A percentile compares a stretch with the other conserved stretches of the same genome.
Conservation (phyloP, 208 protist species). For the Leishmania mexicana region DNA sequence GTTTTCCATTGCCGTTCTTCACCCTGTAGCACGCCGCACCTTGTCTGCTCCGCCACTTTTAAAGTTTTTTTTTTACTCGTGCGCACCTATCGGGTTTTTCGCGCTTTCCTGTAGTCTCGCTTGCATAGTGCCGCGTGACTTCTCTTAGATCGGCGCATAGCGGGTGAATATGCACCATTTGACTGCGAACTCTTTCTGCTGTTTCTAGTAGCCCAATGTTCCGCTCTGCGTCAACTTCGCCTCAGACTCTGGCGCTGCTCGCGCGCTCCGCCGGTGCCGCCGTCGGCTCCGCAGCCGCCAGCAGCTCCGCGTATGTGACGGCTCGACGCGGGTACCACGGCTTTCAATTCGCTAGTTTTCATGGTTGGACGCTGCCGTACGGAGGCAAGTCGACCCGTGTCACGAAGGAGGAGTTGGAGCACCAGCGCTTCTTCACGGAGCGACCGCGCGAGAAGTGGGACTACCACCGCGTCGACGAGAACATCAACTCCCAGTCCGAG, state of each 20-base stretch:
- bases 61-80: neutral
- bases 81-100: neutral
- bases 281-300: neutral
- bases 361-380: slow-evolving; percentile 84
- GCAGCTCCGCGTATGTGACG: neutral
- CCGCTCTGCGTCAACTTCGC: neutral
- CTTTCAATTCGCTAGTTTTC: slow-evolving; percentile 78
- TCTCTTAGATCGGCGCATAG: neutral
- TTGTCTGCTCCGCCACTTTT: neutral
- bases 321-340: slow-evolving; percentile 58
- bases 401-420: slow-evolving; percentile 79
- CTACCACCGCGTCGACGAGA: slow-evolving; percentile 89
- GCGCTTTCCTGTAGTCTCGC: too few species aligned
- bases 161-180: neutral
- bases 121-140: neutral
- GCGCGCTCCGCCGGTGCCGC: neutral
- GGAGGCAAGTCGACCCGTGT: slow-evolving; percentile 45
- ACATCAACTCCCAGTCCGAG: slow-evolving; percentile 87
- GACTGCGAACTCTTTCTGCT: too few species aligned
- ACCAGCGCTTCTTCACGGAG: slow-evolving; percentile 68
- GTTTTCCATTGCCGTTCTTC: neutral
- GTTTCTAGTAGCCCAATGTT: slow-evolving; percentile 4
- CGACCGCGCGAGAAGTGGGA: slow-evolving; percentile 77
- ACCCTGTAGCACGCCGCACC: neutral
- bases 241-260: neutral